These are phyloP conservation scores for Volvox carteri DNA, from an alignment of 163 green algal genomes.

Conservation along the genomic window DNA sequence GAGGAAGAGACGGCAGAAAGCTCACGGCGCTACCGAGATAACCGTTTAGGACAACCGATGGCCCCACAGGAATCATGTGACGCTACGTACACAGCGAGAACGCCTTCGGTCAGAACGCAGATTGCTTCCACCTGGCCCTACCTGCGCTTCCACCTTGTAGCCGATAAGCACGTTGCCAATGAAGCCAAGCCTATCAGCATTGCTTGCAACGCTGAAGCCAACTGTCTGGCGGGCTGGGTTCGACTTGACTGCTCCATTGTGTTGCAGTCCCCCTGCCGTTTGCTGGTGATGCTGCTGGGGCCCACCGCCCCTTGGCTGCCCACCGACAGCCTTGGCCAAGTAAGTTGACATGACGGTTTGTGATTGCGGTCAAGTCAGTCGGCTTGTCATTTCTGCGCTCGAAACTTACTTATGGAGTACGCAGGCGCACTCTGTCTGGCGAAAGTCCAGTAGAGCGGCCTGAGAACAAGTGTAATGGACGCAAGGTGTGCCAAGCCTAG, in stretches of 20 bases:
- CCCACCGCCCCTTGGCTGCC: background rate
- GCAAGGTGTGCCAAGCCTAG: no score
- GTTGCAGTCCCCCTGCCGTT: background rate
- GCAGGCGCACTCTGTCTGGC: slow-evolving; percentile 15
- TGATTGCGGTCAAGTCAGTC: background rate
- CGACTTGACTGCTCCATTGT: slow-evolving; percentile 17
- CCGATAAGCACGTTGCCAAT: slow-evolving; percentile 78
- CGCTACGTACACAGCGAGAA: background rate
- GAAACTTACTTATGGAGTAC: background rate
- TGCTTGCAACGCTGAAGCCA: slow-evolving; percentile 30
- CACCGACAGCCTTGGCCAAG: background rate
- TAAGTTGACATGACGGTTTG: slow-evolving; percentile 34
- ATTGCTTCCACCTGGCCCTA: slow-evolving; percentile 55
- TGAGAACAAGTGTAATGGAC: background rate
- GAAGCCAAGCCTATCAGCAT: slow-evolving; percentile 74
- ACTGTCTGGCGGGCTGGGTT: slow-evolving; percentile 25
- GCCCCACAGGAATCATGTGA: background rate
- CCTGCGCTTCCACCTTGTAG: slow-evolving; percentile 82
- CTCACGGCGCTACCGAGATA: background rate
- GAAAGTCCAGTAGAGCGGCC: slow-evolving; percentile 34
- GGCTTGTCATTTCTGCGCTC: background rate
- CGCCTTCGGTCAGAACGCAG: background rate
- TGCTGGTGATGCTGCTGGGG: slow-evolving; percentile 36
- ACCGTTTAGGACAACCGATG: background rate
- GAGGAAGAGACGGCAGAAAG: background rate